Conservation (phyloP, 148 eudicot genomes). For the Rhododendron williamsianum region DNA sequence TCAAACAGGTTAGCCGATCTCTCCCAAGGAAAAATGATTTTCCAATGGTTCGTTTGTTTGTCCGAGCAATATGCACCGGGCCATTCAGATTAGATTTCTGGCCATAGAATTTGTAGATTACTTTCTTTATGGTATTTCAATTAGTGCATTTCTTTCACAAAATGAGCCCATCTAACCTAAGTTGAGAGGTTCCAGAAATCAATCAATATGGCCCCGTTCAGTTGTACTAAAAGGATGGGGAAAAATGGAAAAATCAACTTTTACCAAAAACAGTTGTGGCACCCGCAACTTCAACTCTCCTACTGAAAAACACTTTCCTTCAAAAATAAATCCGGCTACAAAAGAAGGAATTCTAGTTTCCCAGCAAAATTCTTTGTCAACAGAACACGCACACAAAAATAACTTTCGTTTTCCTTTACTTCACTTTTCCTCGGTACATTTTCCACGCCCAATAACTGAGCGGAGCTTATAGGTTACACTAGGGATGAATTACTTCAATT, state of each 20-base stretch:
- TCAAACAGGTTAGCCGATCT: neutral
- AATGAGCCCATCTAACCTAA: neutral
- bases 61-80: neutral
- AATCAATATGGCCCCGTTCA: neutral
- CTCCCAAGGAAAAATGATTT: neutral
- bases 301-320: neutral
- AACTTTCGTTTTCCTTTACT: neutral
- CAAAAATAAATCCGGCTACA: neutral
- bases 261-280: neutral
- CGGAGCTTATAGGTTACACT: neutral
- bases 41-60: neutral
- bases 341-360: neutral
- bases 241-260: neutral
- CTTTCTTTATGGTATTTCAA: neutral
- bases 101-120: neutral
- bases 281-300: neutral
- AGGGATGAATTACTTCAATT: neutral
- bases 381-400: neutral
- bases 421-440: neutral
- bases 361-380: neutral
- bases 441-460: neutral
- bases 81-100: neutral
- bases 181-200: neutral
- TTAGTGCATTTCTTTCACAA: neutral
- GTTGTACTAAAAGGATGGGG: neutral